Percentiles rank a stretch among this genome's conserved stretches.
Conservation (phyloP, 768 basidiomycete species). For the Hericium rajendrae region DNA sequence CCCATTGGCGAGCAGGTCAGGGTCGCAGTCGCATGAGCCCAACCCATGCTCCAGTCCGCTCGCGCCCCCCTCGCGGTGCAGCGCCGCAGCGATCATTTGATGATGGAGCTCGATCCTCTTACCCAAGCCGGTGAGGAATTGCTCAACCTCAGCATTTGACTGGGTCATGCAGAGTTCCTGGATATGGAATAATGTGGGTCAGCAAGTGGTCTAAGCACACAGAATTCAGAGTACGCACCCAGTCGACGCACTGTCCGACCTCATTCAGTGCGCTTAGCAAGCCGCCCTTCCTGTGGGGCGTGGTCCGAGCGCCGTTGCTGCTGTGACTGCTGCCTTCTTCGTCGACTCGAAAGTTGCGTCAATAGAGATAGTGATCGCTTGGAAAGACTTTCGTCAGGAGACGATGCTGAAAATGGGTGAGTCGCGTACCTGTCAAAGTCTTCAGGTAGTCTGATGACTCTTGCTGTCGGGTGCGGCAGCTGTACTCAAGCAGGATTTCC, state of each 20-base stretch:
- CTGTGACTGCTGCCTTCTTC: neutral
- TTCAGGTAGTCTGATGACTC: neutral
- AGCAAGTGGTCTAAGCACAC: too few species aligned
- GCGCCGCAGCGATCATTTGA: too few species aligned
- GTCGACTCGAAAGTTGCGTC: neutral
- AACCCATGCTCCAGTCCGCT: too few species aligned
- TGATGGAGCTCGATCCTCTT: neutral
- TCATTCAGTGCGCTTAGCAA: neutral
- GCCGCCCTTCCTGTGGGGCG: neutral
- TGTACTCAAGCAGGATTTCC: neutral
- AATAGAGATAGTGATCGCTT: neutral
- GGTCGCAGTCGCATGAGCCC: too few species aligned
- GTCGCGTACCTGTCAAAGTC: neutral
- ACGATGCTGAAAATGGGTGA: too few species aligned
- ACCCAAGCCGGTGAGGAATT: neutral
- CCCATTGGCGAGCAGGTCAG: neutral
- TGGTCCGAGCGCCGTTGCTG: neutral
- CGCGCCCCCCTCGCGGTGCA: too few species aligned
- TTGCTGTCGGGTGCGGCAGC: neutral
- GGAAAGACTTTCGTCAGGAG: too few species aligned
- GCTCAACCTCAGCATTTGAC: neutral
- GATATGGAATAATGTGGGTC: too few species aligned
- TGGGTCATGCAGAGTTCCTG: neutral
- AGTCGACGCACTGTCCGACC: neutral
- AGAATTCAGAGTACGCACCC: neutral